A percentile compares a stretch with the other conserved stretches of the same genome.
Evolutionary conservation across 768 basidiomycete species (phyloP).

Genomic region (Mycena pura): DNA sequence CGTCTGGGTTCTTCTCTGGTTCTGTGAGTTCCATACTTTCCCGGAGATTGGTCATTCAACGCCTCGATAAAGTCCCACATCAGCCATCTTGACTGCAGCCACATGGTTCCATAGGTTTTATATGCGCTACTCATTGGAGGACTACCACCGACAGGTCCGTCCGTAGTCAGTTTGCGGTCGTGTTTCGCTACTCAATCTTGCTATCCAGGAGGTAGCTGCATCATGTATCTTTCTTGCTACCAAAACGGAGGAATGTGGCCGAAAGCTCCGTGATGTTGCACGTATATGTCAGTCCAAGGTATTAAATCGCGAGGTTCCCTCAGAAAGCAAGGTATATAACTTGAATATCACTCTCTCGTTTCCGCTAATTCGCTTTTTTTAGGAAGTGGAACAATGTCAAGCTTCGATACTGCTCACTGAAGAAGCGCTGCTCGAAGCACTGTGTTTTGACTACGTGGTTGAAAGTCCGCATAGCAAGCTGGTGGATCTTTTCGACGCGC

Average conservation of each 20-base stretch:
- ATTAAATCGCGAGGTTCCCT: conserved; percentile 59
- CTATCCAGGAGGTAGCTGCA: conserved; percentile 77
- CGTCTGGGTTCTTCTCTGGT: conserved; percentile 79
- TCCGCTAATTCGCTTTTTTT: not conserved
- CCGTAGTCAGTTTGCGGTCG: conserved; percentile 10
- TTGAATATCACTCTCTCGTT: not conserved
- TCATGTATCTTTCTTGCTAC: conserved; percentile 88
- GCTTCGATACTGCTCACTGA: conserved; percentile 74
- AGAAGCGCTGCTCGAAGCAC: conserved; percentile 78
- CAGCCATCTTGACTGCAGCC: conserved; percentile 86
- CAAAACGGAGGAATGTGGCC: conserved; percentile 90
- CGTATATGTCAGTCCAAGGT: conserved; percentile 76
- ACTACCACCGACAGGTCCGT: conserved; percentile 78
- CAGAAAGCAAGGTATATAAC: conserved; percentile 77
- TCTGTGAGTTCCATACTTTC: conserved; percentile 59
- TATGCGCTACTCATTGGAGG: conserved; percentile 85
- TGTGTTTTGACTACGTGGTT: conserved; percentile 87
- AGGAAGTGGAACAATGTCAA: conserved; percentile 83
- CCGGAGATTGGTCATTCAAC: conserved; percentile 17
- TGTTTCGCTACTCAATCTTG: conserved; percentile 16
- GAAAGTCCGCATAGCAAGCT: conserved; percentile 79
- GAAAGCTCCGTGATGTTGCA: conserved; percentile 87
- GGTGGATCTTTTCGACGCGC: conserved; percentile 71
- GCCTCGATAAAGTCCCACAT: conserved; percentile 63
- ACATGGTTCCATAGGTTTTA: conserved; percentile 93